Evolutionary conservation across 2,329 filamentous ascomycete genomes (phyloP).

Genomic region (Dryadomyces sulphureus): DNA sequence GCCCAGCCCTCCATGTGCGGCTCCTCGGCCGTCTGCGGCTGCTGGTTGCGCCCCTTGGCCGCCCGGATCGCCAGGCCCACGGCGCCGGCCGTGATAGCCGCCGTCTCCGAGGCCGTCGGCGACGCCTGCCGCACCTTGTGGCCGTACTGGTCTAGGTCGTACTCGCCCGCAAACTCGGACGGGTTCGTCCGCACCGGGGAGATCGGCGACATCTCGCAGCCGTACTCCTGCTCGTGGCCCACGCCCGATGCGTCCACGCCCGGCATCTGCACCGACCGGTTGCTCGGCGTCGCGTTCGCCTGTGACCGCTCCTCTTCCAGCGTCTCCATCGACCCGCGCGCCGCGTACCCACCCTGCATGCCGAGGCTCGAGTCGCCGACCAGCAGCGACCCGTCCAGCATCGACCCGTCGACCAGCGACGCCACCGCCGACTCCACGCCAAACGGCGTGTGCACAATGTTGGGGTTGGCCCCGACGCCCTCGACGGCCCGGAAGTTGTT

Average conservation of each 20-base stretch:
- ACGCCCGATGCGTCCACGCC: constrained; percentile 12
- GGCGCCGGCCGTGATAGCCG: constrained; percentile 40
- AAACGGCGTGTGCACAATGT: constrained; percentile 56
- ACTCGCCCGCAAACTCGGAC: constrained; percentile 33
- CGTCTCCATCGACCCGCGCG: constrained; percentile 22
- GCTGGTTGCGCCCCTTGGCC: constrained; percentile 28
- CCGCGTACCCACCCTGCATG: constrained; percentile 25
- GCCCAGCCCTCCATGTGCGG: constrained; percentile 18
- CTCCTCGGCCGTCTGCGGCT: constrained; percentile 19
- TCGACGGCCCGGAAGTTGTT: constrained; percentile 55
- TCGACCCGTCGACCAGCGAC: constrained; percentile 66
- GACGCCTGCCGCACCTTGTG: constrained; percentile 38
- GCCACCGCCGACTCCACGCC: constrained; percentile 83
- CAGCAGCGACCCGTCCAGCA: constrained; percentile 51
- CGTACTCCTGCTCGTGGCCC: constrained; percentile 1
- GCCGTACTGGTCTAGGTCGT: constrained; percentile 43
- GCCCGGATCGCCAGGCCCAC: constrained; percentile 37
- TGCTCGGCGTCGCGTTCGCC: constrained; percentile 18
- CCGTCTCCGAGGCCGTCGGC: constrained; percentile 39
- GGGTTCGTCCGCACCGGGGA: constrained; percentile 11
- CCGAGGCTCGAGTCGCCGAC: constrained; percentile 41
- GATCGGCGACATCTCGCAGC: constrained; percentile 18
- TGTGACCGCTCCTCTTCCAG: constrained; percentile 19
- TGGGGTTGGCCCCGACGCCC: constrained; percentile 56
- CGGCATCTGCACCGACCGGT: constrained; percentile 26